A percentile compares a stretch with the other conserved stretches of the same genome.
Conservation (phyloP, 164 flowering plant species). For the Cinnamomum micranthum region DNA sequence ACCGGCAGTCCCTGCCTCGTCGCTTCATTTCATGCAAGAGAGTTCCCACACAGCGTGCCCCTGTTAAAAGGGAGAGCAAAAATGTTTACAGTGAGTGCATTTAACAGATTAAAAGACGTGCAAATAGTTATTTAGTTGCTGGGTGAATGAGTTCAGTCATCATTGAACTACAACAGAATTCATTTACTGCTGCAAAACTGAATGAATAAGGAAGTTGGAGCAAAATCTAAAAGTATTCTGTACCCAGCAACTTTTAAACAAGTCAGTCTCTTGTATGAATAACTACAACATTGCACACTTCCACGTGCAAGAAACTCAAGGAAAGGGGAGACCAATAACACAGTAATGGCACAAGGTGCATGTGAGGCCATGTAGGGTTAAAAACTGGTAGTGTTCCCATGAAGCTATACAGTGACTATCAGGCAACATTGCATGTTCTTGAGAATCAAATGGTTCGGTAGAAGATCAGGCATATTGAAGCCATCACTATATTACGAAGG, state of each 20-base stretch:
- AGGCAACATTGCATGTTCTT: no score
- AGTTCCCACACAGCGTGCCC: conserved; percentile 97
- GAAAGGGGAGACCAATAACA: no score
- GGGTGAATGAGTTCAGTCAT: not conserved
- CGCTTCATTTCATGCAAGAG: conserved; percentile 96
- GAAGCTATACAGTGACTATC: no score
- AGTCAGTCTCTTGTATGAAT: no score
- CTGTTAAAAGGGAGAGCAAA: conserved; percentile 25
- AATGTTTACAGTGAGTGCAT: not conserved
- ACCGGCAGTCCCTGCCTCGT: conserved; percentile 86
- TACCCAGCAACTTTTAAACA: not conserved
- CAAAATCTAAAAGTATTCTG: not conserved
- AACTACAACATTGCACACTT: no score
- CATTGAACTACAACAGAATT: not conserved
- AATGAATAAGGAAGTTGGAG: not conserved
- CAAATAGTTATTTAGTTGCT: not conserved
- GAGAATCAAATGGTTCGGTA: no score
- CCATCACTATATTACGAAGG: no score
- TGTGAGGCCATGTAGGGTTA: no score
- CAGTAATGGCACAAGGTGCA: no score
- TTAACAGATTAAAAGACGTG: not conserved
- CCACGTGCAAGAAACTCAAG: no score
- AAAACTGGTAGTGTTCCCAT: no score
- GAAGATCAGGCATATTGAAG: no score
- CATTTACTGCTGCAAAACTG: not conserved